A percentile compares a stretch with the other conserved stretches of the same genome.
Evolutionary conservation across 2,329 filamentous ascomycete genomes (phyloP).

Genomic region (Pseudogymnoascus sp.): DNA sequence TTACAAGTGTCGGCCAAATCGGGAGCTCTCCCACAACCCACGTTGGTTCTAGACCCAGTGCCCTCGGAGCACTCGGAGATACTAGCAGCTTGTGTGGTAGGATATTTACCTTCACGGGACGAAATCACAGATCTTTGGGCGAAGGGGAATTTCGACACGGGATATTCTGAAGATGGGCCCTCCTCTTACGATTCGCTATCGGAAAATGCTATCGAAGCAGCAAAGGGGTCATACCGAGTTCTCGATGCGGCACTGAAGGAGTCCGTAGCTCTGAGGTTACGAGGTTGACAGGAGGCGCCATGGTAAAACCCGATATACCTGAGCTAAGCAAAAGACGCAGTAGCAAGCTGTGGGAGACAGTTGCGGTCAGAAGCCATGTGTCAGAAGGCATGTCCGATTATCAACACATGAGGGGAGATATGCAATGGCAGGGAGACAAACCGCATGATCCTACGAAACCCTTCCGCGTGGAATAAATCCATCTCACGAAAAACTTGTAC

Average conservation of each 20-base stretch:
- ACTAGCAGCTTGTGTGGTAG: conserved; percentile 78
- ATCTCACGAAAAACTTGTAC: background rate
- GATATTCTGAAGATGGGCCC: conserved; percentile 36
- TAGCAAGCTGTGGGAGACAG: background rate
- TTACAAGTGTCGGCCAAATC: conserved; percentile 21
- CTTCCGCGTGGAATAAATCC: background rate
- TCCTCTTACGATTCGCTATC: conserved; percentile 45
- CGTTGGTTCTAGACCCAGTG: conserved; percentile 70
- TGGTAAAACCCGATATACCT: background rate
- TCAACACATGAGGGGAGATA: background rate
- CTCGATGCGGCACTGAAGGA: conserved; percentile 55
- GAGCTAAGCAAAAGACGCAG: background rate
- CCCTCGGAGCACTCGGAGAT: conserved; percentile 72
- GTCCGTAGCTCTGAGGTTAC: conserved; percentile 35
- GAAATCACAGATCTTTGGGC: conserved; percentile 95
- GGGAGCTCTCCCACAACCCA: conserved; percentile 26
- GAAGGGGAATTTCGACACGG: conserved; percentile 57
- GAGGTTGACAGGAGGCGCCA: background rate
- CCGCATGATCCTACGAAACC: background rate
- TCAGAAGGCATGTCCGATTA: conserved; percentile 3
- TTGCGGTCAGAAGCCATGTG: conserved; percentile 2
- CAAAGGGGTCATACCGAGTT: conserved; percentile 50
- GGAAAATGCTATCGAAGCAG: conserved; percentile 56
- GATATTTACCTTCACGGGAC: conserved; percentile 76
- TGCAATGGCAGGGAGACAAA: background rate